Base-by-base conservation (phyloP, 345 rosid genomes). In the Isatis tinctoria region DNA sequence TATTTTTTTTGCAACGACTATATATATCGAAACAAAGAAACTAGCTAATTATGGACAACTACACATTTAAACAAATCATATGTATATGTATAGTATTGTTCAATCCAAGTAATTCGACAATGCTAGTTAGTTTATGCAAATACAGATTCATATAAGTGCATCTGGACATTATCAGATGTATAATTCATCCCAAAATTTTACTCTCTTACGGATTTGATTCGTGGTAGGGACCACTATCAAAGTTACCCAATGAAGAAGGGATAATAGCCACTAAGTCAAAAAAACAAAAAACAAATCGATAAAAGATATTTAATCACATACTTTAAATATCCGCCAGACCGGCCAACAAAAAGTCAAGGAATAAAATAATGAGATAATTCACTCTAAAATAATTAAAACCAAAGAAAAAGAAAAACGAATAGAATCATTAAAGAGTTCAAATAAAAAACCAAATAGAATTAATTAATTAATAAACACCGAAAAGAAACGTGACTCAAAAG, bases 401-500 rank as follows among this genome's bases (percentile, higher is more conserved):
- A n/a, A n/a, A n/a, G n/a, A n/a, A n/a, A n/a, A n/a, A n/a, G n/a
- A 14, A 30, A 60, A 35, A 5, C 2, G 10, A 70, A 44, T 2
- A 26, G 5, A 56, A 30, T 53, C 8, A 43, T 41, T 65, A 3
- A 13, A 27, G 59, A 69, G 48, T 70, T 45, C 12, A 47, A 70
- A 30, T 5, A 73, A 20, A 41, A 73, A 6, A 24, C 4, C 11
- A 70, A 30, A 30, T 5, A 36, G 2, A 0, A 36, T 8, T 8
- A 53, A 12, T 2, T 10, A 51, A 22, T 20, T 13, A 53, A 62
- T 13, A 33, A 10, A 44, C 57, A 36, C 2, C 43, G 6, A 27
- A 69, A 3, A 33, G 66, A 76, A 70, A 70, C 75, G 75, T 70
- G 75, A 64, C 39, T 20, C 37, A 64, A 45, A 76, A 37, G 72